phyloP scores from a whole-genome alignment of 2,329 filamentous ascomycete genomes.

The Polychaeton citri region DNA sequence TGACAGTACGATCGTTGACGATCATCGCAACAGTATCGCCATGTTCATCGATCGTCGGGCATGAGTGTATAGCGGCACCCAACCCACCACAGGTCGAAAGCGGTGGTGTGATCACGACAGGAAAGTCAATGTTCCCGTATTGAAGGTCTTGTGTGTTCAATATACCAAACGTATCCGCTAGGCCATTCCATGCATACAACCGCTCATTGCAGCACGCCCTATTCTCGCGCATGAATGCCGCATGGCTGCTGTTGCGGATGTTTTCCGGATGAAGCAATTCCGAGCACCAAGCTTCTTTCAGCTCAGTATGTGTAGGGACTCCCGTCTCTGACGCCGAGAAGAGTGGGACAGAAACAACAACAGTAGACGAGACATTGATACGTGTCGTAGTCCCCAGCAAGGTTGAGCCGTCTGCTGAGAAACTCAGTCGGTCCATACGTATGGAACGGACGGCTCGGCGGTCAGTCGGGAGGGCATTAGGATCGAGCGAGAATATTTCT shows the following conservation, averaged over 20 bases:
- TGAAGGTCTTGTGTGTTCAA: slow-evolving; percentile 20
- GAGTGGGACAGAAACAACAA: slow-evolving; percentile 22
- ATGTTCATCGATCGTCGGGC: slow-evolving; percentile 22
- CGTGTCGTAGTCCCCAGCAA: slow-evolving; percentile 24
- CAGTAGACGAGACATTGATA: slow-evolving; percentile 22
- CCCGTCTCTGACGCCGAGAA: slow-evolving; percentile 18
- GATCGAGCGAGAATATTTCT: slow-evolving; percentile 64
- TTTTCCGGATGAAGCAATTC: slow-evolving; percentile 24
- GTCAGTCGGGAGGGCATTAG: slow-evolving; percentile 35
- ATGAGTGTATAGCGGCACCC: slow-evolving; percentile 23
- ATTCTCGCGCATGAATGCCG: slow-evolving; percentile 21
- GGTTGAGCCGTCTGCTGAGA: slow-evolving; percentile 24
- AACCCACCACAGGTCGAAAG: slow-evolving; percentile 23
- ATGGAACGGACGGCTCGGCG: slow-evolving; percentile 21
- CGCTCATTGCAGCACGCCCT: slow-evolving; percentile 18
- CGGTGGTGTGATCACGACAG: slow-evolving; percentile 24
- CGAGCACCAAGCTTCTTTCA: slow-evolving; percentile 26
- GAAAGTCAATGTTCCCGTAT: slow-evolving; percentile 24
- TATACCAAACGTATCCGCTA: slow-evolving; percentile 24
- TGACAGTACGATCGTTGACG: slow-evolving; percentile 23
- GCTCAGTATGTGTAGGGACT: slow-evolving; percentile 20
- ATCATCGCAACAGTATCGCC: slow-evolving; percentile 25
- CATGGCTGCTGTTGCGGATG: slow-evolving; percentile 24
- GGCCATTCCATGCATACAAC: slow-evolving; percentile 24
- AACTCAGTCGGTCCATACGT: slow-evolving; percentile 21